Base-by-base conservation (phyloP, 1,284 basidiomycete species). In the Megacollybia platyphylla region DNA sequence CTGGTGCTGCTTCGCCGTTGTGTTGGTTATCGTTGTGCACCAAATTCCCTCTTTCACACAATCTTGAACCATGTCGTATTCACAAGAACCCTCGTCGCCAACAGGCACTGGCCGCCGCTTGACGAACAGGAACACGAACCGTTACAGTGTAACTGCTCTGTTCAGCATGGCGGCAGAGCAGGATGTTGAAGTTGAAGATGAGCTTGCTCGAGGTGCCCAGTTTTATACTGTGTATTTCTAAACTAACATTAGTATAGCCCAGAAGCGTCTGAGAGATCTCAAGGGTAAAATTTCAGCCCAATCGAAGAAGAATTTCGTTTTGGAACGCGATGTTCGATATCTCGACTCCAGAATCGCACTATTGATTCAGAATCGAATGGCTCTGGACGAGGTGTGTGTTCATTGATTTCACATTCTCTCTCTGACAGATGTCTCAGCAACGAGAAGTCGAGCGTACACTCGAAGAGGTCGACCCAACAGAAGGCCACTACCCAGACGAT, bases 301-400 rank as follows among this genome's bases (percentile, higher is more conserved):
- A 66, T 94, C 89, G 43, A 98, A 99, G 73, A 97, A 94, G 75
- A 99, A 98, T 67, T 98, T 98, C 58, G 91, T 98, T 24, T 76
- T 98, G 26, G 94, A 98, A 61, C 79, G 94, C 39, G 96, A 99
- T 63, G 96, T 98, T 31, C 84, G 96, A 40, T 98, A 98, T 63
- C 80, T 99, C 42, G 96, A 99, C 68, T 90, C 88, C 38, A 80
- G 96, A 43, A 99, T 99, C 58, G 96, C 93, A 5, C 71, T 99
- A 36, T 76, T 99, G 51, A 99, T 99, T 56, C 92, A 97, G 64
- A 97, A 99, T 59, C 75, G 92, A 48, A 97, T 97, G 87, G 93
- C 92, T 28, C 75, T 89, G 46, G 92, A 96, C 54, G 92, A 96
- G 68, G 89, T 90, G 49, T 54, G 82, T 65, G 40, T 15, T 15